These are phyloP conservation scores for Pseudophaeomoniella oleicola DNA, from an alignment of 2,329 filamentous ascomycete genomes.

Conservation along the genomic window DNA sequence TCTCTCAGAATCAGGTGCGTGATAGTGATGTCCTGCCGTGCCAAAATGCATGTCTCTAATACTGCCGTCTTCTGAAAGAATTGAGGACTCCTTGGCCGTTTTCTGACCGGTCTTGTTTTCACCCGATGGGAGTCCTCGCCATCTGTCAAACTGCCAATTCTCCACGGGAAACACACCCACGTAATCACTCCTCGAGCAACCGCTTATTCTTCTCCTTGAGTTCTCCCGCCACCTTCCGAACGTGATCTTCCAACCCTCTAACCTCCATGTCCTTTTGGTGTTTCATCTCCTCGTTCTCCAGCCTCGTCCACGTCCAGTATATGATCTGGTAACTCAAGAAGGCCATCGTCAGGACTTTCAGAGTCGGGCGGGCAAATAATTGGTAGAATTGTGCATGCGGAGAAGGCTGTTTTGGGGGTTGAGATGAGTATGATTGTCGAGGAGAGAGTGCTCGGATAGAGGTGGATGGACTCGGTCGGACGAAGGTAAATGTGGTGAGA, in stretches of 20 bases:
- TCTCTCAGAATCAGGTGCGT: too few species aligned
- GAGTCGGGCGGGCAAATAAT: conserved; percentile 22
- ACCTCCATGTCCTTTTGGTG: conserved; percentile 10
- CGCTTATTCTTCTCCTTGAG: conserved; percentile 1
- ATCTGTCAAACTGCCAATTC: too few species aligned
- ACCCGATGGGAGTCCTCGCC: too few species aligned
- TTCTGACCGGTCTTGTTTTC: too few species aligned
- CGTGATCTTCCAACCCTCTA: conserved; percentile 10
- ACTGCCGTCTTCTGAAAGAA: too few species aligned
- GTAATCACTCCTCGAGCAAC: conserved; percentile 1
- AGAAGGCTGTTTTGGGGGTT: background rate
- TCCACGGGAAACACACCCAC: too few species aligned
- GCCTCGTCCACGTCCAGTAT: conserved; percentile 32
- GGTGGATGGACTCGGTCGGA: background rate
- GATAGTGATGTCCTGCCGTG: too few species aligned
- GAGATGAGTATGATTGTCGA: background rate
- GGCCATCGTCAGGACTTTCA: conserved; percentile 32
- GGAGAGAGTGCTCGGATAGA: background rate
- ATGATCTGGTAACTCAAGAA: conserved; percentile 33
- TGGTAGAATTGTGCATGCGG: conserved; percentile 8
- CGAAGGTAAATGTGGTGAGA: too few species aligned
- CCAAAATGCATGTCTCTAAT: too few species aligned
- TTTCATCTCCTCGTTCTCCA: conserved; percentile 31
- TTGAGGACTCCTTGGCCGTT: too few species aligned
- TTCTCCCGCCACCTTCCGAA: conserved; percentile 1